Base-by-base conservation (phyloP, 2,329 filamentous ascomycete species). In the Aspergillus costaricaensis region DNA sequence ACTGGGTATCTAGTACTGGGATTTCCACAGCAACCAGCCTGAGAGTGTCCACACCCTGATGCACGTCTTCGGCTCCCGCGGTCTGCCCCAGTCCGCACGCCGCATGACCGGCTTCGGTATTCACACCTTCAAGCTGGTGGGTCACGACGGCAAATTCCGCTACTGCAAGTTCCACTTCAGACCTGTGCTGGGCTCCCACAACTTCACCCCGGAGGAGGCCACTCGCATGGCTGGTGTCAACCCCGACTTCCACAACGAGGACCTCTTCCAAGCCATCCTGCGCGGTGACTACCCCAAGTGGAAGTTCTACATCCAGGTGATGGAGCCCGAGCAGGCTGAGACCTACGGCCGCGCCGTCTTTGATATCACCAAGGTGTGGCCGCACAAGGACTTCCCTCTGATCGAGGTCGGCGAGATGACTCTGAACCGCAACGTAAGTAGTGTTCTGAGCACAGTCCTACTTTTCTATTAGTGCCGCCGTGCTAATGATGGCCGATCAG, bases 91-190 rank as follows among this genome's bases (percentile, higher is more conserved):
- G 49, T 70, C 67, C 4, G 59, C 67, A 32, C 67, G 68, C 27
- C 5, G 85, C 66, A 85, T 88, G 79, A 84, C 87, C 66, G 86
- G 84, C 1, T 83, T 82, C 0, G 62, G 68, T 41, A 68, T 74
- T 15, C 73, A 74, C 54, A 74, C 73, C 1, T 72, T 71, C 62
- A 74, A 75, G 59, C 57, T 72, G 41, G 57, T 69, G n/a, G 57
- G 62, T 7, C 49, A 71, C 9, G 76, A 84, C 56, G 82, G 84
- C 2, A 76, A 71, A 4, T 88, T 84, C 73, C 79, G 82, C 54
- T 89, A 88, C 70, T 79, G 84, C 53, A 83, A 88, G 72, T 78
- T 88, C 58, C 86, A 88, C 72, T 76, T 86, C 65, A 84, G 83
- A 70, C 81, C 84, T 7, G 79, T 84, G 59, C 81, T 85, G 64